Base-by-base conservation (phyloP, 2,329 filamentous ascomycete genomes). In the Hymenoscyphus fraxineus region DNA sequence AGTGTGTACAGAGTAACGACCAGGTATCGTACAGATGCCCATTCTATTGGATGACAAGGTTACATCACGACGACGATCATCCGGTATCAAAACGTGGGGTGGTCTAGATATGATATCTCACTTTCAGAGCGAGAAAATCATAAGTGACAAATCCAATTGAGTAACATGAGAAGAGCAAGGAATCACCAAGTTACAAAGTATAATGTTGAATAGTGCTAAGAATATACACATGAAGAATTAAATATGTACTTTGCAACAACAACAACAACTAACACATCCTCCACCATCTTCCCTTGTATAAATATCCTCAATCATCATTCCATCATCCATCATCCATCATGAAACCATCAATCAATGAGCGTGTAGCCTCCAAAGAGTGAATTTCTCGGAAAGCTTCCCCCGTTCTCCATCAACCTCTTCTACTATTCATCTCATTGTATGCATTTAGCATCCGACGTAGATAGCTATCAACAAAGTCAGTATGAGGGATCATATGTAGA, bases 361-460 rank as follows among this genome's bases (percentile, higher is more conserved):
- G 44, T 47, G 6, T 19, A 47, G n/a, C n/a, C 16, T 19, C 44
- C 44, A 22, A 47, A 19, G 19, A 16, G 16, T 27, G 27, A 27
- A 27, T 27, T 3, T 27, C 27, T 27, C 27, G 27, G 27, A 27
- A 27, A 27, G 27, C 27, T 27, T 27, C 27, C 27, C 27, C 27
- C 27, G 3, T 27, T 27, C 3, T 27, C 27, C 27, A 27, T 3
- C 41, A 47, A 22, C 16, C 3, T n/a, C 15, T 16, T n/a, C 40
- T 6, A 44, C 15, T 3, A 3, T 35, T 35, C 35, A 35, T 35
- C 35, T 35, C 35, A n/a, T n/a, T 7, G 1, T 19, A 22, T 19
- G n/a, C n/a, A 47, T 44, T 60, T 65, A 65, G 38, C 59, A 65
- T 41, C 63, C 63, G n/a, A 56, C 63, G 32, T 65, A 60, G 60